Base-by-base conservation (phyloP, 768 basidiomycete species). In the Amanita exitialis region DNA sequence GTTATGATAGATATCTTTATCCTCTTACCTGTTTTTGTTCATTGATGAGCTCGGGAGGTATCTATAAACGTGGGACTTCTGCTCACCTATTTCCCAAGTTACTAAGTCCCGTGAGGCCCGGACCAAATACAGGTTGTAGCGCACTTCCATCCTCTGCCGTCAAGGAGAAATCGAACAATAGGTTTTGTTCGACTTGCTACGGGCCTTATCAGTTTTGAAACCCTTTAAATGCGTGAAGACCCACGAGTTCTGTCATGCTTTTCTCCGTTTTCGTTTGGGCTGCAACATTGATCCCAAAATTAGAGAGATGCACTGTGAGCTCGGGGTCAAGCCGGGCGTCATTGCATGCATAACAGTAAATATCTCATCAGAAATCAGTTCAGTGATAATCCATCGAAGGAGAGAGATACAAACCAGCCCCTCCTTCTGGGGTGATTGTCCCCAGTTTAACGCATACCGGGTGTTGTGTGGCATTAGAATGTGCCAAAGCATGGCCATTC, bases 181-280 rank as follows among this genome's bases (percentile, higher is more conserved):
- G 70, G 61, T 99, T 99, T 56, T 97, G 92, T 62, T 98, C 94
- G 58, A 98, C 86, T 86, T 98, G 90, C 90, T 75, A 44, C 20
- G 36, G 47, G 3, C 12, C 51, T 44, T n/a, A 7, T 50, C 18
- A 25, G 35, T 3, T 10, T 36, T 28, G 36, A 23, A 10, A 38
- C 12, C 3, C 44, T 13, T 4, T 9, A 12, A 8, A 1, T 51
- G 32, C 32, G 4, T 5, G 21, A 28, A 47, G 3, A 53, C 79
- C 45, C 53, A 93, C 92, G 56, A 99, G 73, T 61, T 99, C 95
- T 0, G 94, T 96, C 83, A 96, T 90, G 51, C 82, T 90, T 69
- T 96, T 97, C 64, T 96, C 92, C 0, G 94, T 97, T 69, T 98
- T 98, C 4, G 69, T 83, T 60, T 89, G 83, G 0, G 75, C 77